Conservation (phyloP, 2,329 filamentous ascomycete species). For the Apiospora phragmitis region DNA sequence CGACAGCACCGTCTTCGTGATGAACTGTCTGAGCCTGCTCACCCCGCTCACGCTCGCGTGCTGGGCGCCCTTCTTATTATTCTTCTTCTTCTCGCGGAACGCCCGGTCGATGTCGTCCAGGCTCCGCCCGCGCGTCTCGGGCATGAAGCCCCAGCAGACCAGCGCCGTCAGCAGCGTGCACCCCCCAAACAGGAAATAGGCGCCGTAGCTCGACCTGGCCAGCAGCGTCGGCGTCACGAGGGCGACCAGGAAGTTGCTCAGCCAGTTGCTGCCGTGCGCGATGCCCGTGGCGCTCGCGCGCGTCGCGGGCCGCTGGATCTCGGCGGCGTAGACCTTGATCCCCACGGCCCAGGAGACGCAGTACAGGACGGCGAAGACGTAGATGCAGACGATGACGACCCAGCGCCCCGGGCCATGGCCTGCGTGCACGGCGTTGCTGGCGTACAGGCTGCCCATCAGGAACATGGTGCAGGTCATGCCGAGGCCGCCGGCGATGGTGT, state of each 20-base stretch:
- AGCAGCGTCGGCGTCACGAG: slow-evolving; percentile 44
- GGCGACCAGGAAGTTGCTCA: slow-evolving; percentile 47
- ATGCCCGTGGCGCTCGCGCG: slow-evolving; percentile 55
- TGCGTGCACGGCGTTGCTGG: slow-evolving; percentile 39
- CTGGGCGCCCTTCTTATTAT: too few relatives aligned
- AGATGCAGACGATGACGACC: slow-evolving; percentile 53
- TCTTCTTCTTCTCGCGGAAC: slow-evolving; percentile 13
- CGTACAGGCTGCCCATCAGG: slow-evolving; percentile 53
- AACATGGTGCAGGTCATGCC: slow-evolving; percentile 50
- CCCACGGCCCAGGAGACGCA: slow-evolving; percentile 53
- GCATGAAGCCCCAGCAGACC: slow-evolving; percentile 40
- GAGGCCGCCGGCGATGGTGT: slow-evolving; percentile 53
- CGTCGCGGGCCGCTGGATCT: slow-evolving; percentile 56
- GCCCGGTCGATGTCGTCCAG: slow-evolving; percentile 41
- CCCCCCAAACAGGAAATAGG: slow-evolving; percentile 47
- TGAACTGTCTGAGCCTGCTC: background rate
- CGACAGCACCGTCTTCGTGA: background rate
- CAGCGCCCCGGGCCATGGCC: slow-evolving; percentile 42
- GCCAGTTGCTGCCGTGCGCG: slow-evolving; percentile 54
- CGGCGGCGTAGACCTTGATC: slow-evolving; percentile 54
- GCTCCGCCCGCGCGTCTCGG: slow-evolving; percentile 42
- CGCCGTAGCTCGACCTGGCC: slow-evolving; percentile 39
- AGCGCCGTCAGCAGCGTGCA: slow-evolving; percentile 38
- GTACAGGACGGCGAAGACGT: slow-evolving; percentile 49
- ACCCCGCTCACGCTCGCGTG: background rate